Evolutionary conservation across 228 moss, liverwort and hornwort species (phyloP).

Genomic region (Sphagnum magellanicum): DNA sequence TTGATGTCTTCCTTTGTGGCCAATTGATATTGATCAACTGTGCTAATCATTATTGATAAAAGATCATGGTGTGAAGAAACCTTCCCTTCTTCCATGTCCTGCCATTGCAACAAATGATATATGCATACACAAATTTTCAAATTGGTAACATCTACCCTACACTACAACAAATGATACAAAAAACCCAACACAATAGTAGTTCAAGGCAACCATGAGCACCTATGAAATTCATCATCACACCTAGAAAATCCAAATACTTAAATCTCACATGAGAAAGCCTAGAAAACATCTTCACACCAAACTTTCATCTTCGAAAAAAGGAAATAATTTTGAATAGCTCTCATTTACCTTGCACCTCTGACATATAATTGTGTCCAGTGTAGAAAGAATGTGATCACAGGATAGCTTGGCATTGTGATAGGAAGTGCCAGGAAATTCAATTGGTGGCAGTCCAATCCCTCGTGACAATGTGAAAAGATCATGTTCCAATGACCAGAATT

Average conservation of each 20-base stretch:
- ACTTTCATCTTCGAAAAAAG: no score
- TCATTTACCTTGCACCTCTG: constrained; percentile 19
- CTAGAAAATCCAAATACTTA: neutral
- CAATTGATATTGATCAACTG: constrained; percentile 1
- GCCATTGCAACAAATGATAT: neutral
- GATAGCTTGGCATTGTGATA: constrained; percentile 11
- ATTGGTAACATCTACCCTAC: neutral
- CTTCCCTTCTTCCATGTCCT: constrained; percentile 28
- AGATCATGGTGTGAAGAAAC: constrained; percentile 12
- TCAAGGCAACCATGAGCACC: neutral
- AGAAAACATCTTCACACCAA: no score
- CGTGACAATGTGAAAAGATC: neutral
- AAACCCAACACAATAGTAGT: no score
- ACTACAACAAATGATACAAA: no score
- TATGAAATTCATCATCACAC: neutral
- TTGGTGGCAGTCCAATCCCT: constrained; percentile 17
- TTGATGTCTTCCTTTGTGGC: constrained; percentile 23
- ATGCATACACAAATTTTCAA: neutral
- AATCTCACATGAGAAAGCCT: neutral
- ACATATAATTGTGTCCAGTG: constrained; percentile 13
- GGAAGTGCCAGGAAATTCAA: constrained; percentile 30
- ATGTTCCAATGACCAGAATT: neutral
- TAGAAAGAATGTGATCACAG: neutral
- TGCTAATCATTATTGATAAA: constrained; percentile 18
- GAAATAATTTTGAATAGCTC: neutral